Base-by-base conservation (phyloP, 2,329 filamentous ascomycete species). In the Tolypocladium pustulatum region DNA sequence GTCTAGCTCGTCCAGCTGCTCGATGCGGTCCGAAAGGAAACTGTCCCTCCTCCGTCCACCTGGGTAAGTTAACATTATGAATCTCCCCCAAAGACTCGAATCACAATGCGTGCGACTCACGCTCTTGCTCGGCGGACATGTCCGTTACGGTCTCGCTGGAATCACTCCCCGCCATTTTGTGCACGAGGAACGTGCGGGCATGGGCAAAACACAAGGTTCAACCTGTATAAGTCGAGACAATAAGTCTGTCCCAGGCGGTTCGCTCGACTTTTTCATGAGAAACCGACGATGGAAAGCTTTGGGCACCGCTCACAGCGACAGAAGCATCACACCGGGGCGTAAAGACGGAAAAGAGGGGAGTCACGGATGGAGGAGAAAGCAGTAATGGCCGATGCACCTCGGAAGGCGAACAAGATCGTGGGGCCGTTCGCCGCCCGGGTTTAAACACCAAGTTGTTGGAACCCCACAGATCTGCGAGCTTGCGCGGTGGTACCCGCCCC, bases 1-100 rank as follows among this genome's bases (percentile, higher is more conserved):
- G 62, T 81, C 77, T 57, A 70, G 67, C n/a, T 75, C 70, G 49
- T 77, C 67, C 10, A 70, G 54, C 30, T 60, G 65, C 32, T 65
- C 58, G 54, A 69, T 66, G 36, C 61, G 60, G 49, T 69, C 65
- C 40, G 64, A 58, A 32, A 61, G 57, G 46, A 65, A 65, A 51
- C 63, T 65, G 51, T 65, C 67, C 57, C 64, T 63, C 57, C 62
- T 56, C 57, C 65, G 61, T 32, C 68, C 65, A 22, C 66, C 67
- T 68, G 20, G 25, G 27, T 12, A 53, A 4, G n/a, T 2, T 22
- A 10, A 22, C 20, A 53, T 12, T 36, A 22, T 4, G 32, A 3
- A 22, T 22, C 8, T 22, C 22, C 20, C 30, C 17, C 2, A 36
- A 30, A 13, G 20, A 53, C 30, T 20, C 17, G 17, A 27, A 12